Base-by-base conservation (phyloP, 352 stramenopile genomes). In the Phytophthora quininea region DNA sequence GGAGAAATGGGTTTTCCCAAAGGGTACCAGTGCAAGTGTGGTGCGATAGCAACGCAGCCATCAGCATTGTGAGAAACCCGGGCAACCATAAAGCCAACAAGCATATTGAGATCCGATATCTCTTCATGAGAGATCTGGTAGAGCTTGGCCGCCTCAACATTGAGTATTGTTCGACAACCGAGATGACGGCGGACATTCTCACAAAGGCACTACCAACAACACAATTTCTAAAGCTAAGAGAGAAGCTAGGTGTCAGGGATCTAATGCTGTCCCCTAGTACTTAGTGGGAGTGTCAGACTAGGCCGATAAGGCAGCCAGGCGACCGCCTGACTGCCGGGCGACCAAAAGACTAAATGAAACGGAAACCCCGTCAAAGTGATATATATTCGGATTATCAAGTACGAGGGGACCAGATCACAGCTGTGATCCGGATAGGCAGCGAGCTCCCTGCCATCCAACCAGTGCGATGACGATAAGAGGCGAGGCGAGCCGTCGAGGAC, bases 101-200 rank as follows among this genome's bases (percentile, higher is more conserved):
- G 45, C 53, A 64, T 19, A 64, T 74, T 54, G 55, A 74, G 15
- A 74, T 67, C n/a, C 15, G 43, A 30, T 62, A 49, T 62, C 32
- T 69, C 1, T 69, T 74, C 27, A 69, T 49, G 9, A 55, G 54
- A 38, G 42, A 66, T 29, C 32, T 74, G 2, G 45, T 62, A 4
- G 54, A 58, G 27, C 19, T 29, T 7, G 48, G 54, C 29, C 43
- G 62, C 10, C 27, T 63, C 1, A 48, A 58, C 7, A 54, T 64
- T 19, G 37, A 14, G 0, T 64, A 69, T 43, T 64, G 63, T 35
- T 4, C 43, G 10, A 62, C 60, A n/a, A 42, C 42, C 9, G 60
- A 69, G 12, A 69, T 69, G 66, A 38, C 63, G 15, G 54, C 55
- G 10, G 60, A 69, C 29, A 65, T 62, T 46, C 49, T 70, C 2